Evolutionary conservation across 2,329 filamentous ascomycete genomes (phyloP), one percentile per base, ranked within the genome.

Genomic region (Colletotrichum falcatum): DNA sequence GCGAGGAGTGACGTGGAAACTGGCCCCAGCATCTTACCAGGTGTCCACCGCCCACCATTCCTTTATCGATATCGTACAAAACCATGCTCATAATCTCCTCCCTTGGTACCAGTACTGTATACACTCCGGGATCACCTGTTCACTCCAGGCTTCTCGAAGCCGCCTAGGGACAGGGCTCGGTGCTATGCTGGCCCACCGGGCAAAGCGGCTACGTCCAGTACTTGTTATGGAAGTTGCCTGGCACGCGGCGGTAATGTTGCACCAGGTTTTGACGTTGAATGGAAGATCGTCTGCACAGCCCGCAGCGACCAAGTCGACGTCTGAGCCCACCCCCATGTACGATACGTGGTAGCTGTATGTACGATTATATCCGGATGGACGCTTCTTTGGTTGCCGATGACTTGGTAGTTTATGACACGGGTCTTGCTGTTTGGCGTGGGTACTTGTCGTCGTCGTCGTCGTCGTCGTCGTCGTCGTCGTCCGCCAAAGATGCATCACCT

Each of bases 81-180:
- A 46, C 63, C 48, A 51, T 60, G 61, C 35, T 33, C 49, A 28
- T 53, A 46, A 53, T 53, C 35, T 56, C 39, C 33, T 48, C 53
- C 62, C 48, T 16, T 39, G 35, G 51, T 44, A 44, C 58, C 53
- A 53, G 61, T 54, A 68, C 23, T 39, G 12, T 49, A 6, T 44
- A 44, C 28, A 33, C 49, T 33, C 16, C 16, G 16, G 64, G 65
- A 54, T 68, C 53, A 63, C 56, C 46, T 71, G 53, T 46, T 64
- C 67, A 59, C 64, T 28, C n/a, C 59, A 44, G 63, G 58, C 68
- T 71, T 71, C 68, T 63, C 46, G 68, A 70, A 71, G 64, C 51
- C 42, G 67, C 26, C 54, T 51, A 39, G 53, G 46, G 62, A 59
- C 68, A 71, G 58, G 64, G 46, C 30, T 62, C 8, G 64, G 26